These are phyloP conservation scores for Pyrenochaeta sp. DNA, from an alignment of 2,329 filamentous ascomycete species.

Conservation along the genomic window DNA sequence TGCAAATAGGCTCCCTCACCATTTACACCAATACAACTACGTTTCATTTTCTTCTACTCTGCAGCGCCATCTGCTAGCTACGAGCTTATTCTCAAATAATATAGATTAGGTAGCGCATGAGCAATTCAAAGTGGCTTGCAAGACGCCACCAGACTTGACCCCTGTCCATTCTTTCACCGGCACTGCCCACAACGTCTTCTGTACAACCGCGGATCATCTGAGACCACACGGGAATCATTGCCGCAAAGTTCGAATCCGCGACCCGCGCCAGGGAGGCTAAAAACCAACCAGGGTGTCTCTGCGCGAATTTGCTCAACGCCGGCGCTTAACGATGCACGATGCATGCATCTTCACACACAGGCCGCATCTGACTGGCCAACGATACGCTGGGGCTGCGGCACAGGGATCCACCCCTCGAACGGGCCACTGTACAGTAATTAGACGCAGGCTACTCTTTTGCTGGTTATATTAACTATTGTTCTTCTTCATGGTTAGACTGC, in stretches of 20 bases:
- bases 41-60: conserved; percentile 1
- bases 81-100: neutral
- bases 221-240: conserved; percentile 24
- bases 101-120: neutral
- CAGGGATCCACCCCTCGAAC: conserved; percentile 27
- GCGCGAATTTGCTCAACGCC: conserved; percentile 24
- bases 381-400: conserved; percentile 35
- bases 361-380: conserved; percentile 24
- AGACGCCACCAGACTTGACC: conserved; percentile 17
- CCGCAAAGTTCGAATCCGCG: conserved; percentile 20
- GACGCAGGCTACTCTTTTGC: conserved; percentile 38
- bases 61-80: neutral
- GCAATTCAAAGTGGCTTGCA: conserved; percentile 9
- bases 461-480: conserved; percentile 31
- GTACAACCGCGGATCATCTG: conserved; percentile 25
- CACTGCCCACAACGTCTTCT: conserved; percentile 32
- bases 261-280: conserved; percentile 18
- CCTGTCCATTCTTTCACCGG: conserved; percentile 20
- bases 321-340: conserved; percentile 30
- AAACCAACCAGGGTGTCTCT: conserved; percentile 14
- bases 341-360: conserved; percentile 23
- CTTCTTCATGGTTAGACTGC: conserved; percentile 19
- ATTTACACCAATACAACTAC: conserved; percentile 12
- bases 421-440: conserved; percentile 31
- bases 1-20: conserved; percentile 9